phyloP scores from a whole-genome alignment of 148 eudicot species.

The Camellia sinensis region DNA sequence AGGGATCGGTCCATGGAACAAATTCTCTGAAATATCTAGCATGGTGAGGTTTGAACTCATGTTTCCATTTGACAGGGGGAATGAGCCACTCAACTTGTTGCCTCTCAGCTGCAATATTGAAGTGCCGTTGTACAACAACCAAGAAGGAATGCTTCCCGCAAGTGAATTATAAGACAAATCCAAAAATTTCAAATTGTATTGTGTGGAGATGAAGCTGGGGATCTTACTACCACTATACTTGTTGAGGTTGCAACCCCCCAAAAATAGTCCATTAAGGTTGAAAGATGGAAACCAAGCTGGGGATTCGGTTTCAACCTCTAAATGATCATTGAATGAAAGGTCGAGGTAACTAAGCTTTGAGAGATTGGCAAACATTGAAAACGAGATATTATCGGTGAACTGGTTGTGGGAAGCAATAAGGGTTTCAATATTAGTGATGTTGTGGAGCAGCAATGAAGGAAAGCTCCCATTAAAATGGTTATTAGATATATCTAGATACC shows the following conservation, averaged over 20 bases:
- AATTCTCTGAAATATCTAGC: not conserved
- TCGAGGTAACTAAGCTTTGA: not conserved
- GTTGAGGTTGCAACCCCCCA: not conserved
- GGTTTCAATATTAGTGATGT: not conserved
- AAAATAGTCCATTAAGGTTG: not conserved
- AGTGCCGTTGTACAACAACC: not conserved
- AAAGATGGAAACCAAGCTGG: not conserved
- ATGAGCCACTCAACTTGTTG: not conserved
- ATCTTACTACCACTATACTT: not conserved
- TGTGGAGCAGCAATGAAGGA: not conserved
- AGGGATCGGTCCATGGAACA: not conserved
- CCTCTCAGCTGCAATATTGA: not conserved
- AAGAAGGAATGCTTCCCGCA: not conserved
- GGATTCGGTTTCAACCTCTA: not conserved
- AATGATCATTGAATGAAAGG: not conserved
- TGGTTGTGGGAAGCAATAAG: not conserved
- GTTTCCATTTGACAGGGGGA: not conserved
- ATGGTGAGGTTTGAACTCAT: not conserved
- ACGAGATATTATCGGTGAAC: not conserved
- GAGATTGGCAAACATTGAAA: slow-evolving; percentile 3
- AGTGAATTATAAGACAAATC: not conserved
- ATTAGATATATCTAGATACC: not conserved
- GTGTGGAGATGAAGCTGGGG: not conserved
- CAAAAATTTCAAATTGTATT: not conserved
- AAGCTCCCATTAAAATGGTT: not conserved